Base-by-base conservation (phyloP, 2,329 filamentous ascomycete species). In the Nothophoma quercina region DNA sequence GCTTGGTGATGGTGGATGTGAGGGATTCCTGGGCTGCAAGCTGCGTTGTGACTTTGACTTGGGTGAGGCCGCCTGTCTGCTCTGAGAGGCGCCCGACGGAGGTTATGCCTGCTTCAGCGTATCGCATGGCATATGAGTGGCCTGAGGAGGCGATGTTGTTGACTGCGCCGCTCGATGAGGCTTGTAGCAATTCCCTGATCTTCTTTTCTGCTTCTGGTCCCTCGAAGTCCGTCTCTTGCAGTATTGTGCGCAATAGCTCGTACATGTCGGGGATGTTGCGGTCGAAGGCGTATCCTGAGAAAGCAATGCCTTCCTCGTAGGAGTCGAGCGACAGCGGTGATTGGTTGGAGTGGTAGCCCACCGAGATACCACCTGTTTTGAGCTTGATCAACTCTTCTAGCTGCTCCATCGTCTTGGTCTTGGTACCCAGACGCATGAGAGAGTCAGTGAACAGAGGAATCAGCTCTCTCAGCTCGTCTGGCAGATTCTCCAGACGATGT, bases 321-420 rank as follows among this genome's bases (percentile, higher is more conserved):
- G 83, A 79, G 23, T 83, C 81, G 47, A 90, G 85, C 60, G 93
- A 85, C 1, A 82, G 83, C 0, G 93, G 91, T 2, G 87, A 91
- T 0, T 93, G 85, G 0, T 88, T 87, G n/a, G 88, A 85, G 75
- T 96, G 90, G 63, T 96, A 93, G 1, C 89, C 87, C 13, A 96
- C 87, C 2, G 88, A 90, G 29, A 99, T 85, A 8, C 95, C 95
- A 16, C 95, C 95, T 1, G 95, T 98, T 78, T 96, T 96, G 23
- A 98, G 83, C 74, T 98, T 98, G 73, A 99, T 97, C 48, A 93
- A 77, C 68, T 98, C 95, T 74, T 99, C 95, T 43, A 98, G 84
- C 73, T 97, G 88, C 73, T 97, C 95, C 89, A 96, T 97, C 0
- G 87, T 87, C 81, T 90, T 90, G 54, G 87, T 85, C 64, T 89